phyloP scores from a whole-genome alignment of 2,329 filamentous ascomycete species.

The Coniochaeta sp. region DNA sequence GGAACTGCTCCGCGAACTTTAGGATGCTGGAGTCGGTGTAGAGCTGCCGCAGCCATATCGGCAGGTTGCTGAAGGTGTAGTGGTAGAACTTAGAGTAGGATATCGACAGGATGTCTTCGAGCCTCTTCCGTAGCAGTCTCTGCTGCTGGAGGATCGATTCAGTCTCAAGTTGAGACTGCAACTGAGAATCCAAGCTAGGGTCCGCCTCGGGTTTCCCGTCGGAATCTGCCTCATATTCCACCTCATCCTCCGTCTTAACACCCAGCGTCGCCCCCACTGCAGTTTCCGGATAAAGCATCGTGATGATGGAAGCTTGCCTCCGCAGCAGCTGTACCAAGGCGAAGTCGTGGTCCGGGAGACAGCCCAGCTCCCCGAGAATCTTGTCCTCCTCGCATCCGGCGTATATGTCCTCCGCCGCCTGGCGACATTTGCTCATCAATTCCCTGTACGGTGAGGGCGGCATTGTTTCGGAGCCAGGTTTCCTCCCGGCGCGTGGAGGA shows the following conservation, averaged over 20 bases:
- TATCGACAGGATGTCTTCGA: slow-evolving; percentile 51
- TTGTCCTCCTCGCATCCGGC: slow-evolving; percentile 7
- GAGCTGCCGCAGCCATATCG: slow-evolving; percentile 60
- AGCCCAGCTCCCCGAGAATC: neutral
- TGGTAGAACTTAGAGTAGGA: slow-evolving; percentile 63
- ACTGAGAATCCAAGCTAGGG: too few relatives aligned
- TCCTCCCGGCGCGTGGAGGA: too few relatives aligned
- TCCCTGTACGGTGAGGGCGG: neutral
- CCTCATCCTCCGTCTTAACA: too few relatives aligned
- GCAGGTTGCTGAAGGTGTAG: slow-evolving; percentile 61
- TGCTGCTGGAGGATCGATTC: too few relatives aligned
- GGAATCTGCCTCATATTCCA: too few relatives aligned
- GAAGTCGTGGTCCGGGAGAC: slow-evolving; percentile 10
- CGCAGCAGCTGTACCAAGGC: slow-evolving; percentile 13
- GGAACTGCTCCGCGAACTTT: slow-evolving; percentile 38
- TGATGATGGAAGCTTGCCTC: slow-evolving; percentile 12
- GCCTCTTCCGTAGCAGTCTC: slow-evolving; percentile 29
- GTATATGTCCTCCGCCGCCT: slow-evolving; percentile 11
- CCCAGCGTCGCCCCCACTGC: too few relatives aligned
- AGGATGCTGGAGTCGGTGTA: slow-evolving; percentile 66
- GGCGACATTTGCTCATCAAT: neutral
- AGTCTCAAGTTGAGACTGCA: too few relatives aligned
- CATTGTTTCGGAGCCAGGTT: too few relatives aligned
- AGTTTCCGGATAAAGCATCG: slow-evolving; percentile 10
- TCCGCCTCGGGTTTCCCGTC: too few relatives aligned